Evolutionary conservation across 306 rosid genomes (phyloP).

Genomic region (Lathyrus oleraceus): DNA sequence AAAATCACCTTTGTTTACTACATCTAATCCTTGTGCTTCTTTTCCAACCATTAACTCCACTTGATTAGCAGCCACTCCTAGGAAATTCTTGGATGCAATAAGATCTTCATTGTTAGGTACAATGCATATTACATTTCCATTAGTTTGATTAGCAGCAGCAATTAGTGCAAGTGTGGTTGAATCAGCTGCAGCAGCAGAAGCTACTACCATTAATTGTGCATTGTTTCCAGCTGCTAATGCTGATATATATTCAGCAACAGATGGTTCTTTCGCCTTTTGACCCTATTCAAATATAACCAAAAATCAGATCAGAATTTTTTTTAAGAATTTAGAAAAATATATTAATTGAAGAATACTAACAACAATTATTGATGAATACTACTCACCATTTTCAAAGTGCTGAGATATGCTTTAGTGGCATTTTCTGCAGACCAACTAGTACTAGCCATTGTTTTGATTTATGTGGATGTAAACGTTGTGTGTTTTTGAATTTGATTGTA

Average conservation of each 20-base stretch:
- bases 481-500: too few species aligned
- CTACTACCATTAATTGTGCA: too few species aligned
- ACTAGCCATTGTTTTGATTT: constrained; percentile 48
- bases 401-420: constrained; percentile 52
- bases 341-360: neutral
- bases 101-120: constrained; percentile 35
- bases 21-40: constrained; percentile 45
- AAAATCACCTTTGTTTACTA: constrained; percentile 8
- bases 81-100: neutral
- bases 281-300: constrained; percentile 37
- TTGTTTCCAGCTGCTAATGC: too few species aligned
- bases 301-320: neutral
- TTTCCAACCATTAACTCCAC: constrained; percentile 62
- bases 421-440: constrained; percentile 82
- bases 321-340: neutral
- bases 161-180: too few species aligned
- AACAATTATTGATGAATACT: constrained; percentile 5
- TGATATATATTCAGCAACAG: too few species aligned
- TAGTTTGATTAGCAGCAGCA: constrained; percentile 61
- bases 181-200: too few species aligned
- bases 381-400: too few species aligned
- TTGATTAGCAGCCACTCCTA: constrained; percentile 30
- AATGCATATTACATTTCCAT: constrained; percentile 66
- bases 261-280: constrained; percentile 38
- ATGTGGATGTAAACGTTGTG: too few species aligned